Percentiles rank a stretch among this genome's conserved stretches.
These are phyloP conservation scores for Collybiopsis luxurians DNA, from an alignment of 768 basidiomycete species.

Conservation along the genomic window DNA sequence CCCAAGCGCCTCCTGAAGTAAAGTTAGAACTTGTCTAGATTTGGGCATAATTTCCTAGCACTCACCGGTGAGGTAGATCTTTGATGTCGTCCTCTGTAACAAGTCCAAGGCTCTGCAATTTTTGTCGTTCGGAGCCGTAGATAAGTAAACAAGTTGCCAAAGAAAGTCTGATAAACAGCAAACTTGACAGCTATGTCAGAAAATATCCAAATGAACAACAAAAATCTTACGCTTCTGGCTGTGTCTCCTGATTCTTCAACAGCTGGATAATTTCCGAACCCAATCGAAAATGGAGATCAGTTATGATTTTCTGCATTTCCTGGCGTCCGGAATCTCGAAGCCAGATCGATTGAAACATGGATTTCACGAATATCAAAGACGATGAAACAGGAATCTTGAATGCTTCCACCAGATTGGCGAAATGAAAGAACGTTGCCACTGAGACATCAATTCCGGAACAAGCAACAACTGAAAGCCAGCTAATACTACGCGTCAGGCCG, in stretches of 20 bases:
- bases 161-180: slow-evolving; percentile 58
- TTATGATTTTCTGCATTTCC: slow-evolving; percentile 50
- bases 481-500: slow-evolving; percentile 45
- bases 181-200: slow-evolving; percentile 20
- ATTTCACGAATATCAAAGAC: slow-evolving; percentile 49
- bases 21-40: slow-evolving; percentile 3
- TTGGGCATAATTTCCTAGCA: slow-evolving; percentile 6
- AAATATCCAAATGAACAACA: background rate
- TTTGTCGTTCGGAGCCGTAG: slow-evolving; percentile 61
- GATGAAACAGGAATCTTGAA: slow-evolving; percentile 40
- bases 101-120: slow-evolving; percentile 43
- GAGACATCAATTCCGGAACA: slow-evolving; percentile 67
- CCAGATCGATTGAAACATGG: slow-evolving; percentile 58
- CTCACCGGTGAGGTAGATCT: slow-evolving; percentile 57
- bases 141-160: slow-evolving; percentile 59
- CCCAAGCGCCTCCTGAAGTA: slow-evolving; percentile 44
- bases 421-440: slow-evolving; percentile 44
- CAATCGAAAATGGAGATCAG: slow-evolving; percentile 45
- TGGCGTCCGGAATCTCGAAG: slow-evolving; percentile 56
- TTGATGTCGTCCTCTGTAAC: slow-evolving; percentile 46
- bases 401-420: slow-evolving; percentile 37
- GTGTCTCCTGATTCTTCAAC: slow-evolving; percentile 26
- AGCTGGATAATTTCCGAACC: slow-evolving; percentile 34
- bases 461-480: slow-evolving; percentile 61
- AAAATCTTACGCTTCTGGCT: slow-evolving; percentile 37